Base-by-base conservation (phyloP, 2,329 filamentous ascomycete genomes). In the Botrytis squamosa region DNA sequence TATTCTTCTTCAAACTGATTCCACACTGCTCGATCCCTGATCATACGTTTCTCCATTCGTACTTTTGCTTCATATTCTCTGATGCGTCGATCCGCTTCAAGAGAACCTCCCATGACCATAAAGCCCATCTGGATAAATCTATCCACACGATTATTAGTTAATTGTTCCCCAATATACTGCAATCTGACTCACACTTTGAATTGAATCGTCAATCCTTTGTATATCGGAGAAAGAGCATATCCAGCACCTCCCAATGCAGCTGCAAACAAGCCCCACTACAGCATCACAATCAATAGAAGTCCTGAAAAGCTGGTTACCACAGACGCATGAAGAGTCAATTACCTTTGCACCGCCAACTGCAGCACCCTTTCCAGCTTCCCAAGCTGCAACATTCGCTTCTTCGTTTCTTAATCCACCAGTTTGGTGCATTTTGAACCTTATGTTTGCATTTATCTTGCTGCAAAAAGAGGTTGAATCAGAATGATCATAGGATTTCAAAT, bases 61-160 rank as follows among this genome's bases (percentile, higher is more conserved):
- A 94, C 84, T 63, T 85, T 84, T 20, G 89, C 85, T 81, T 94
- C 92, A 78, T 92, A 93, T 74, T 87, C 84, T 70, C 91, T 86
- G 78, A 95, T 85, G 68, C 90, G 86, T 73, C 85, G 83, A 80
- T 95, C 93, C 4, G 92, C 93, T 84, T 94, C 91, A 71, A 95
- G 86, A 87, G 93, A 92, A 79, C 89, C 87, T 62, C 93, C 93
- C 49, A 93, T 80, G n/a, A 92, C 90, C 92, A 95, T 95, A 42
- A 78, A 79, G 77, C 42, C 57, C 91, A 94, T 93, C 82, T 94
- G 92, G 25, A 95, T 85, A 80, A 93, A 95, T 44, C 93, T 95
- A 70, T 55, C 63, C n/a, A 55, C 22, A 38, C 36, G 33, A 70
- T 7, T 18, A 44, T 69, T 64, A 67, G 52, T 49, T 22, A 57